Conservation (phyloP, 2,329 filamentous ascomycete species). For the Xylariaceae sp. region DNA sequence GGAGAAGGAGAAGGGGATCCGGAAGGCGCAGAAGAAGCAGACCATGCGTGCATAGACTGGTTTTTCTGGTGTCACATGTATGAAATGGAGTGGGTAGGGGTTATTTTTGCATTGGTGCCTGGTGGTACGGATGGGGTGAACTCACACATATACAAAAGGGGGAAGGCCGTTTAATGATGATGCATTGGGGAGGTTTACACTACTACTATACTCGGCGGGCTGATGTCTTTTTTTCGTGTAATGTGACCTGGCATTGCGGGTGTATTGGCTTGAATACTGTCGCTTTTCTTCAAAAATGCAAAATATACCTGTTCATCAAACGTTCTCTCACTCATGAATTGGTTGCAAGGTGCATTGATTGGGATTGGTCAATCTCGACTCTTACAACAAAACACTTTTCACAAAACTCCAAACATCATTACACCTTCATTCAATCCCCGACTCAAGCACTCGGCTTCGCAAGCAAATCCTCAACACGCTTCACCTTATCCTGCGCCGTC, state of each 20-base stretch:
- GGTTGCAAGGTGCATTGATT: too few relatives aligned
- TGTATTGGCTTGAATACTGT: background rate
- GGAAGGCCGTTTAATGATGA: constrained; percentile 1
- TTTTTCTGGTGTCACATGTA: background rate
- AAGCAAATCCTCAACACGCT: constrained; percentile 50
- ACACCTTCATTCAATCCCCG: too few relatives aligned
- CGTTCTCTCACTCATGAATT: too few relatives aligned
- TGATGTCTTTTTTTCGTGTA: constrained; percentile 1
- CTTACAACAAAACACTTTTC: too few relatives aligned
- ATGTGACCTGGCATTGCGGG: constrained; percentile 2
- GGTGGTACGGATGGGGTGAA: too few relatives aligned
- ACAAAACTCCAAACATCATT: too few relatives aligned
- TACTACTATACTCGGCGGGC: constrained; percentile 3
- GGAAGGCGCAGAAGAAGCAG: constrained; percentile 50
- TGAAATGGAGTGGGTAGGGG: background rate
- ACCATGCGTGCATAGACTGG: constrained; percentile 45
- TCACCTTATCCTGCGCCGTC: constrained; percentile 74
- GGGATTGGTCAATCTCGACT: too few relatives aligned
- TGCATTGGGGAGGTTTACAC: constrained; percentile 1
- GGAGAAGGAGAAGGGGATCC: constrained; percentile 69
- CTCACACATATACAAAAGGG: background rate
- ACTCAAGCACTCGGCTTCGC: constrained; percentile 24
- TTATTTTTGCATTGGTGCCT: too few relatives aligned
- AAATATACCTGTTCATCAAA: background rate
- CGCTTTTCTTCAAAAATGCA: background rate